Base-by-base conservation (phyloP, 2,329 filamentous ascomycete species). In the Xylariaceae sp. region DNA sequence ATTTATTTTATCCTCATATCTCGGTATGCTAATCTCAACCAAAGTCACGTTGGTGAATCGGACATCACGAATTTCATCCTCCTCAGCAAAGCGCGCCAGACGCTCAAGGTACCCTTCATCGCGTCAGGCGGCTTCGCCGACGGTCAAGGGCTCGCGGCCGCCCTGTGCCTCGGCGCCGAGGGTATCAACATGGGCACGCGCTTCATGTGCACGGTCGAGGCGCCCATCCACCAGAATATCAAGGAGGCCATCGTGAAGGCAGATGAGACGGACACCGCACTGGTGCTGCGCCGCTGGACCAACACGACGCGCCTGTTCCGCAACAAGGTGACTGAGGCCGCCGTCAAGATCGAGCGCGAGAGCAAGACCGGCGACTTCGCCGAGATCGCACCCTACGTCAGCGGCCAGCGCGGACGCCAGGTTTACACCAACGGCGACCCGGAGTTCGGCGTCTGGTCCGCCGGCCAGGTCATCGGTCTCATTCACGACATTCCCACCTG, bases 161-260 rank as follows among this genome's bases (percentile, higher is more conserved):
- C 94, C 6, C 77, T 99, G 64, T 86, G 87, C 41, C 80, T 99
- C 9, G 94, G 94, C 37, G 94, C 94, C 0, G 89, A 89, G 70
- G 94, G 94, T 60, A 86, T 97, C 74, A 99, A 99, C 75, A 99
- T 99, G 94, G 94, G 94, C 55, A 99, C 94, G 7, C 80, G 94
- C 42, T 99, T 97, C 77, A 95, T 99, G 89, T 92, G 88, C 76
- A 97, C 94, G 0, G 79, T 92, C 44, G 94, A 97, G 73, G 86
- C 91, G 12, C 94, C 94, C 0, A 88, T 99, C 60, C 94, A 99
- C 74, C 71, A 83, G 47, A 95, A 95, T 63, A 90, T 99, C 76
- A 99, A 99, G 80, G 80, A 95, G 71, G 80, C 88, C 63, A 99
- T 99, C 67, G 91, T 96, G 49, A 80, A 84, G 53, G 88, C 91